A percentile compares a stretch with the other conserved stretches of the same genome.
phyloP scores from a whole-genome alignment of 352 stramenopile species.

The Globisporangium cylindrosporum region DNA sequence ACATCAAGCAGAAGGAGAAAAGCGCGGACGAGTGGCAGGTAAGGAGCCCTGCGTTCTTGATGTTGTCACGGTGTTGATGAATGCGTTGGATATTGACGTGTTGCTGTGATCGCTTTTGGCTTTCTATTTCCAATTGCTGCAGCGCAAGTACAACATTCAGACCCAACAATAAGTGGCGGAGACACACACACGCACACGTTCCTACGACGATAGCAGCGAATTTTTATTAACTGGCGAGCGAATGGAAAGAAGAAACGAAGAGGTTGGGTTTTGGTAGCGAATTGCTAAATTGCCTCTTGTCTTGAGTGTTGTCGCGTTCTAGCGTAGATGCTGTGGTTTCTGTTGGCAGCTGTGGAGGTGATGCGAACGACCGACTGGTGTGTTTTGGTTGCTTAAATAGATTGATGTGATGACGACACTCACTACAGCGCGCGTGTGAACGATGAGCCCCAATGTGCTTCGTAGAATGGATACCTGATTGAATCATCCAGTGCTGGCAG shows the following conservation, averaged over 20 bases:
- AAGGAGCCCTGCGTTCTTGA: too few species aligned
- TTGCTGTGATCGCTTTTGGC: background rate
- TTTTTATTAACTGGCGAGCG: slow-evolving; percentile 6
- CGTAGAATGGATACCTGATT: background rate
- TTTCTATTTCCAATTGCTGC: background rate
- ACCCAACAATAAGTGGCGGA: slow-evolving; percentile 55
- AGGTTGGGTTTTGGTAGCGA: background rate
- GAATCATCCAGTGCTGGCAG: background rate
- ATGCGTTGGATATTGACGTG: background rate
- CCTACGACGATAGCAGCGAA: background rate
- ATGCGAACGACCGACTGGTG: background rate
- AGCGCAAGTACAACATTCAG: slow-evolving; percentile 87
- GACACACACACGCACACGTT: background rate
- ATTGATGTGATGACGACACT: background rate
- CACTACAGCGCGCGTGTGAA: background rate
- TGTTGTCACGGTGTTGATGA: background rate
- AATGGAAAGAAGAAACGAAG: slow-evolving; percentile 7
- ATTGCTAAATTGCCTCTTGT: background rate
- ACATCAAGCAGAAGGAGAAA: slow-evolving; percentile 84
- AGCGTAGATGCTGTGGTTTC: background rate
- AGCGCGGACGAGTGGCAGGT: slow-evolving; percentile 81
- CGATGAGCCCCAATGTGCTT: background rate
- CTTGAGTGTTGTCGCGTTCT: background rate
- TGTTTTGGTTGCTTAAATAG: slow-evolving; percentile 5
- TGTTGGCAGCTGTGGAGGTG: background rate